Percentiles rank a stretch among this genome's conserved stretches.
Conservation (phyloP, 164 flowering plant species). For the Sextonia rubra region DNA sequence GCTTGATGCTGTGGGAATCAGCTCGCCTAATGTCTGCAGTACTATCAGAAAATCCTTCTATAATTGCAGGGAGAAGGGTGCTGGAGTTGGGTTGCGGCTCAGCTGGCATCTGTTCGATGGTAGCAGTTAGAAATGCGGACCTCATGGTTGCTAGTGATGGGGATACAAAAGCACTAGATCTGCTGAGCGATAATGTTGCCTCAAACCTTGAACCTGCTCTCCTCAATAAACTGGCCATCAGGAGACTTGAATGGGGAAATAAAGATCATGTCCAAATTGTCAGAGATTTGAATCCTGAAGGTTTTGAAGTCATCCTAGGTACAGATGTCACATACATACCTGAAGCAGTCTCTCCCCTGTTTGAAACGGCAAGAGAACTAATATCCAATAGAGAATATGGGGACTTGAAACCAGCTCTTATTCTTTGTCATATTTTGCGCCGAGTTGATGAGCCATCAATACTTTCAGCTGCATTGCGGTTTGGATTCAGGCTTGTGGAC, state of each 20-base stretch:
- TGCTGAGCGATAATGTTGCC: conserved; percentile 52
- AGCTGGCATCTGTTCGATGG: conserved; percentile 84
- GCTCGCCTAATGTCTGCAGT: conserved; percentile 84
- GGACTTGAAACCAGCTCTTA: conserved; percentile 40
- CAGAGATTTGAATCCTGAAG: conserved; percentile 34
- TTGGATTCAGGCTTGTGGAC: conserved; percentile 67
- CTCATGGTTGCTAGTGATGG: conserved; percentile 86
- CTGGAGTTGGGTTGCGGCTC: conserved; percentile 90
- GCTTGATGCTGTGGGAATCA: conserved; percentile 97
- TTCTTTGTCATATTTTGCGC: conserved; percentile 80
- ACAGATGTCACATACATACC: conserved; percentile 79
- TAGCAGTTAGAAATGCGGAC: conserved; percentile 60
- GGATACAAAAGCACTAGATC: conserved; percentile 57
- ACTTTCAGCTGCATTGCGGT: conserved; percentile 58
- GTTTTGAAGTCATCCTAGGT: conserved; percentile 83
- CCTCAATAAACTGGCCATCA: conserved; percentile 30
- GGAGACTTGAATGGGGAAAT: conserved; percentile 85
- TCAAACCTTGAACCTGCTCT: conserved; percentile 41
- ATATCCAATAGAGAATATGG: conserved; percentile 24
- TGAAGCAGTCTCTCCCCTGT: conserved; percentile 70
- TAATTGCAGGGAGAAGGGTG: conserved; percentile 65
- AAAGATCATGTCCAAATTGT: conserved; percentile 43
- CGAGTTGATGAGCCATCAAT: conserved; percentile 83
- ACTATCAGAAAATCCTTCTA: conserved; percentile 60
- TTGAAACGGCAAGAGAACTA: conserved; percentile 66